A percentile compares a stretch with the other conserved stretches of the same genome.
phyloP scores from a whole-genome alignment of 2,329 filamentous ascomycete genomes.

The Trichocomaceae sp. region DNA sequence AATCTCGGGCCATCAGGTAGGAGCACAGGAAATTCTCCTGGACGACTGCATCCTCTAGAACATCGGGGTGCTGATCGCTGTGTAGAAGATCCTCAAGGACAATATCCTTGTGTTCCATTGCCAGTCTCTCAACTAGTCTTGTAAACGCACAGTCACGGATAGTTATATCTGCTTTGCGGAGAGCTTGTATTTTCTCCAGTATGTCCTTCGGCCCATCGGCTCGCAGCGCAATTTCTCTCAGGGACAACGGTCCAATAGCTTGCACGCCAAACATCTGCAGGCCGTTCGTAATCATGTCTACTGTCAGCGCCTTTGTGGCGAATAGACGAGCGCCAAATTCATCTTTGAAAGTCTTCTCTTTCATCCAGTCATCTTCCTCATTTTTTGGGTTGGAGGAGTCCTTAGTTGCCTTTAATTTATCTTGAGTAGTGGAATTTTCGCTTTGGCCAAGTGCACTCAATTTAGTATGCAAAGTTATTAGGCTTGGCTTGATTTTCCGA shows the following conservation, averaged over 20 bases:
- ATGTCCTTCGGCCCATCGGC: constrained; percentile 53
- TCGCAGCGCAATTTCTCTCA: constrained; percentile 70
- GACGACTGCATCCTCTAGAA: constrained; percentile 49
- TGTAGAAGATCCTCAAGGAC: constrained; percentile 48
- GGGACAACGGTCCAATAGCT: constrained; percentile 64
- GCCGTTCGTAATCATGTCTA: constrained; percentile 65
- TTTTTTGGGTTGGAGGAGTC: constrained; percentile 4
- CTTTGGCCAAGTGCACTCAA: constrained; percentile 15
- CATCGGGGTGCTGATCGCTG: constrained; percentile 60
- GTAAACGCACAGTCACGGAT: constrained; percentile 60
- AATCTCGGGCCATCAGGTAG: constrained; percentile 48
- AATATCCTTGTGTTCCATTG: constrained; percentile 48
- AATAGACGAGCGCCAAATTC: constrained; percentile 72
- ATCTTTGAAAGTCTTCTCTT: constrained; percentile 55
- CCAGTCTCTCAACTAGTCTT: constrained; percentile 59
- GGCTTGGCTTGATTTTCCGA: constrained; percentile 2
- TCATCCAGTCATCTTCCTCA: constrained; percentile 9
- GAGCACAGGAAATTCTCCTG: constrained; percentile 50
- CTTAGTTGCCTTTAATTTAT: constrained; percentile 8
- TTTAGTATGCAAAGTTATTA: constrained; percentile 6
- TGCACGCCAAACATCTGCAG: constrained; percentile 65
- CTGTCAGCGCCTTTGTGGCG: constrained; percentile 65
- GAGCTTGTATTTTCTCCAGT: constrained; percentile 51
- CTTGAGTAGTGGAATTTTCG: constrained; percentile 5
- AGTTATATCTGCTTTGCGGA: constrained; percentile 57